Base-by-base conservation (phyloP, 2,329 filamentous ascomycete genomes). In the Fusarium siculi region DNA sequence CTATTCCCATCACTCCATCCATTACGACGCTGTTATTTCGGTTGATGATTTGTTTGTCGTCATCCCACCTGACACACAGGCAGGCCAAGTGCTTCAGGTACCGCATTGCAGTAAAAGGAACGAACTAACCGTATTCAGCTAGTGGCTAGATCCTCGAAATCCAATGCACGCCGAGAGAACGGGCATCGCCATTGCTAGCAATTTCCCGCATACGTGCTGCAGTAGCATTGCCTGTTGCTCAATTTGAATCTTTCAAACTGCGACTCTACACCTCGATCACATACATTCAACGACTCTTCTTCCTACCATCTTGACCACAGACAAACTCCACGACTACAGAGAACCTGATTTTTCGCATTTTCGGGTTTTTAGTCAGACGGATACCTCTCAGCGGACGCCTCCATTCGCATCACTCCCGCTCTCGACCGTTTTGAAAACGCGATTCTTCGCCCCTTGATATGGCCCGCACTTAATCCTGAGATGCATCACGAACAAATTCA, bases 201-300 rank as follows among this genome's bases (percentile, higher is more conserved):
- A 82, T 82, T 82, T 82, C 81, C 79, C 80, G 62, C 80, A 79
- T 79, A 79, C 75, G 74, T 73, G 66, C 63, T 71, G 68, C 53
- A 43, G 59, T 67, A 64, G 60, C 70, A 71, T 70, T 68, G 59
- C 59, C 63, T 61, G 59, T 64, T 46, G 58, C 53, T 66, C 68
- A 75, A 76, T 70, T 72, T 72, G 60, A 63, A 74, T 65, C 65
- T 56, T 68, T 58, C 71, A 77, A 68, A 63, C 60, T 67, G 65
- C 70, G 59, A 68, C 63, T 68, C 55, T 49, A 39, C n/a, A 68
- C 63, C 47, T 68, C 58, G 40, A 66, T 70, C 64, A 55, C 44
- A 46, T 52, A 56, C 43, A 40, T 36, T 61, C 47, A 25, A 61
- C 61, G 47, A 43, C 59, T 50, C 59, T 55, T 30, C 61, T 40